Base-by-base conservation (phyloP, 2,329 filamentous ascomycete species). In the Hymenoscyphus infarciens region DNA sequence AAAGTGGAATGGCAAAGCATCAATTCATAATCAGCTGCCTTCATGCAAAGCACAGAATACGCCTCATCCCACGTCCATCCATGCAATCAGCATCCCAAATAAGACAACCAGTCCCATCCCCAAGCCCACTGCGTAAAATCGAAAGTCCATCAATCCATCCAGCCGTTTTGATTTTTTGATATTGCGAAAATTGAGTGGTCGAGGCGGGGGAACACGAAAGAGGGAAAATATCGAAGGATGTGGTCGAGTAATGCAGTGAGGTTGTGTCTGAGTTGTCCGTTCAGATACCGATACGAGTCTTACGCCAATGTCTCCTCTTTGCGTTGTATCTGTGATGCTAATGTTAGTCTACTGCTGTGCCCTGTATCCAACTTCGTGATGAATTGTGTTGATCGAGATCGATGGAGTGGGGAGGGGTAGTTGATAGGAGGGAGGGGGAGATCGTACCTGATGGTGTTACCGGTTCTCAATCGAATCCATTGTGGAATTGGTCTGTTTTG, bases 401-500 rank as follows among this genome's bases (percentile, higher is more conserved):
- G 31, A n/a, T 59, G 57, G 52, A 10, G 38, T 39, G 29, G 38
- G 16, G 22, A 45, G n/a, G 33, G 35, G 27, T 6, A 42, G 42
- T 33, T 60, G 39, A 39, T 49, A 35, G 56, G 38, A 31, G 38
- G 25, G 31, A 56, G 22, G 63, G 62, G 55, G 42, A 56, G 56
- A 57, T 54, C 62, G 65, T 92, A 99, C 95, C 94, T 91, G 85
- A 99, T 97, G 83, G 93, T 97, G 89, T 99, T 99, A 82, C 88
- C 90, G 77, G 95, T 98, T 81, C 94, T 90, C 78, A 99, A 88
- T 80, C 95, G 90, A 81, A 99, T 98, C 95, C 95, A 99, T 87
- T 99, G 95, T 73, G 95, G 95, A 80, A 99, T 97, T 75, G 95
- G 95, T 81, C 95, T 90, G 90, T 99, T 99, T 87, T 98, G 94